phyloP scores from a whole-genome alignment of 345 rosid genomes.

The Brassica juncea region DNA sequence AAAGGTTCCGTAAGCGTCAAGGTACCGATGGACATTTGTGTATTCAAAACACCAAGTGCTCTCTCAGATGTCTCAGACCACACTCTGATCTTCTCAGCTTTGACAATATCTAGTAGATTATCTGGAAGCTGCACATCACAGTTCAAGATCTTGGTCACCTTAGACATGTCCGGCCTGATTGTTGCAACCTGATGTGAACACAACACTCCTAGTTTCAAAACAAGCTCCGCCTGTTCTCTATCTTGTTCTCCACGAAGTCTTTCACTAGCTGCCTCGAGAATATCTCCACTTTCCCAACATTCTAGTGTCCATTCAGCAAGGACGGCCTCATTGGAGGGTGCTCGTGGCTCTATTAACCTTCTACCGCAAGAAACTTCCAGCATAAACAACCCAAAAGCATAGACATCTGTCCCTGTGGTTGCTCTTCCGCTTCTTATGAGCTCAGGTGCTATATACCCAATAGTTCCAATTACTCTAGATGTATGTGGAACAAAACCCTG shows the following conservation, averaged over 20 bases:
- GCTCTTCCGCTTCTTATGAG: conserved; percentile 41
- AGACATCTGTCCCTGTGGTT: conserved; percentile 40
- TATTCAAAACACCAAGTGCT: background rate
- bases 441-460: conserved; percentile 51
- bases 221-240: conserved; percentile 10
- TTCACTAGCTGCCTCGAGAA: conserved; percentile 11
- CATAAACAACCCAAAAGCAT: conserved; percentile 41
- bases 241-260: background rate
- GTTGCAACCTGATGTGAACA: conserved; percentile 14
- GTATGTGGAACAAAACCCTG: conserved; percentile 39
- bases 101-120: conserved; percentile 24
- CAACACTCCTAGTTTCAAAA: conserved; percentile 27
- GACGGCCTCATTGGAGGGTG: conserved; percentile 57
- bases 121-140: conserved; percentile 8
- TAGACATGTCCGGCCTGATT: conserved; percentile 23
- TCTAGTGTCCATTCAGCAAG: conserved; percentile 25
- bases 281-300: conserved; percentile 27
- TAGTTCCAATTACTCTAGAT: conserved; percentile 43
- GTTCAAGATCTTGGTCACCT: conserved; percentile 13
- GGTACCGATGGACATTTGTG: background rate
- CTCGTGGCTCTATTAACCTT: conserved; percentile 40
- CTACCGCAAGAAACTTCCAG: conserved; percentile 51
- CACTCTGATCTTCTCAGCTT: background rate
- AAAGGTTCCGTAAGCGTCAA: conserved; percentile 30
- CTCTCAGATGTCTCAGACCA: background rate